phyloP scores from a whole-genome alignment of 495 filamentous ascomycete genomes.

The Trichoderma asperelloides region DNA sequence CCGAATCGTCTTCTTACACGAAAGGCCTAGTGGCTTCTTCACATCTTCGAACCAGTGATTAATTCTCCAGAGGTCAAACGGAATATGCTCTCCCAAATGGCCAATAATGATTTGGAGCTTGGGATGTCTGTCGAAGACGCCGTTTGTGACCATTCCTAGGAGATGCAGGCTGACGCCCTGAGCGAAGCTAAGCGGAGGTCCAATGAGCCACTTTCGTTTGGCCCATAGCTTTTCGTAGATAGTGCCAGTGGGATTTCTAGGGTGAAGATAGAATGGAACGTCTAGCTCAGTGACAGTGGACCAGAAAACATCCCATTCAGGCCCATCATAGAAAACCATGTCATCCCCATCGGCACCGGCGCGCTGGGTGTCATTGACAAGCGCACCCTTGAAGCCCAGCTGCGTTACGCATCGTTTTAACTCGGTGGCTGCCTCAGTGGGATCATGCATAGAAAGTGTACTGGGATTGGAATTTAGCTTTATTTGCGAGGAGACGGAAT shows the following conservation, averaged over 20 bases:
- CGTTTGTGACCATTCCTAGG: conserved; percentile 27
- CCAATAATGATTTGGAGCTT: conserved; percentile 50
- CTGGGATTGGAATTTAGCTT: not conserved
- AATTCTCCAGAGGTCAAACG: conserved; percentile 55
- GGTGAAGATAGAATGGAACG: conserved; percentile 57
- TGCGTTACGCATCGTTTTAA: conserved; percentile 46
- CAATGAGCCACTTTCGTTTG: conserved; percentile 25
- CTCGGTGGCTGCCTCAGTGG: conserved; percentile 45
- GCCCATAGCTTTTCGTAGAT: conserved; percentile 10
- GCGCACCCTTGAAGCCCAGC: conserved; percentile 47
- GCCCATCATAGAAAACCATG: conserved; percentile 51
- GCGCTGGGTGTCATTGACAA: conserved; percentile 49
- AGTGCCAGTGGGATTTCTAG: conserved; percentile 28
- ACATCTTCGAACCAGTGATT: conserved; percentile 44
- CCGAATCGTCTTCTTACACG: conserved; percentile 6
- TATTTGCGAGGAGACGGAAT: not conserved
- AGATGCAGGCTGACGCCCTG: conserved; percentile 30
- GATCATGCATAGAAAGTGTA: conserved; percentile 30
- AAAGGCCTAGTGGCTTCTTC: conserved; percentile 27
- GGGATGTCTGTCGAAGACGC: conserved; percentile 45
- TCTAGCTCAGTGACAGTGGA: conserved; percentile 44
- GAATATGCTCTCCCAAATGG: conserved; percentile 51
- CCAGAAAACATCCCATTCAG: conserved; percentile 52
- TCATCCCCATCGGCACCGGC: conserved; percentile 20
- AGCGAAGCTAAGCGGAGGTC: conserved; percentile 29